Evolutionary conservation across 2,329 filamentous ascomycete species (phyloP).

Genomic region (Lachnellula subtilissima): DNA sequence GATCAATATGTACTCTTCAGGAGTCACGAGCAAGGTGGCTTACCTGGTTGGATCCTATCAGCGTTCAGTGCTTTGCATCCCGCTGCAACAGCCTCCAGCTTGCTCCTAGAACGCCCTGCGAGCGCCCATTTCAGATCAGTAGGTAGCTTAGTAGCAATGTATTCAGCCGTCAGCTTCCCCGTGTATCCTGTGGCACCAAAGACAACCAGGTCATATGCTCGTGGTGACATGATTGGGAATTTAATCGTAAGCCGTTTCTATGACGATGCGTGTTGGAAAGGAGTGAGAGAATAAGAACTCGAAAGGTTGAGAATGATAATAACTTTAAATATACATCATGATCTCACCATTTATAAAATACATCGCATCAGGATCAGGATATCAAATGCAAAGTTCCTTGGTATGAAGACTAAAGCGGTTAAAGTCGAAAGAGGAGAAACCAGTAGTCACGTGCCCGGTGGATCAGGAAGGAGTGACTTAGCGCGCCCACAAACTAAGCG

Average conservation of each 20-base stretch:
- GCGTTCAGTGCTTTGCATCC: slow-evolving; percentile 63
- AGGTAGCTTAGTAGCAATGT: slow-evolving; percentile 66
- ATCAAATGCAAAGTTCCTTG: too few species aligned
- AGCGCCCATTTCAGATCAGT: slow-evolving; percentile 83
- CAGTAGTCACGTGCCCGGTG: neutral
- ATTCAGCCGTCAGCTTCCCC: slow-evolving; percentile 69
- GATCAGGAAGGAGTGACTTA: slow-evolving; percentile 5
- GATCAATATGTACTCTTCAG: slow-evolving; percentile 3
- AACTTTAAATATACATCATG: too few species aligned
- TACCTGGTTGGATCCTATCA: slow-evolving; percentile 68
- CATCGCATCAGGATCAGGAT: too few species aligned
- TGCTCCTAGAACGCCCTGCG: slow-evolving; percentile 73
- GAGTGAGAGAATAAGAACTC: too few species aligned
- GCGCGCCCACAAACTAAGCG: neutral
- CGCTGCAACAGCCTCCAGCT: slow-evolving; percentile 64
- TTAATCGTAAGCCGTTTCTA: too few species aligned
- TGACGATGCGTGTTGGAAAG: too few species aligned
- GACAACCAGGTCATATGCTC: slow-evolving; percentile 59
- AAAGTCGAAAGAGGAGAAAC: too few species aligned
- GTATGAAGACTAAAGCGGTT: too few species aligned
- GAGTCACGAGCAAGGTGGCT: slow-evolving; percentile 14
- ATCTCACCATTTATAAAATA: too few species aligned
- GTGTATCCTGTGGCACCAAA: slow-evolving; percentile 78
- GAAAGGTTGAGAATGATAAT: too few species aligned
- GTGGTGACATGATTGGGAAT: slow-evolving; percentile 14